Base-by-base conservation (phyloP, 805 yeast species). In the Candida tallmaniae region DNA sequence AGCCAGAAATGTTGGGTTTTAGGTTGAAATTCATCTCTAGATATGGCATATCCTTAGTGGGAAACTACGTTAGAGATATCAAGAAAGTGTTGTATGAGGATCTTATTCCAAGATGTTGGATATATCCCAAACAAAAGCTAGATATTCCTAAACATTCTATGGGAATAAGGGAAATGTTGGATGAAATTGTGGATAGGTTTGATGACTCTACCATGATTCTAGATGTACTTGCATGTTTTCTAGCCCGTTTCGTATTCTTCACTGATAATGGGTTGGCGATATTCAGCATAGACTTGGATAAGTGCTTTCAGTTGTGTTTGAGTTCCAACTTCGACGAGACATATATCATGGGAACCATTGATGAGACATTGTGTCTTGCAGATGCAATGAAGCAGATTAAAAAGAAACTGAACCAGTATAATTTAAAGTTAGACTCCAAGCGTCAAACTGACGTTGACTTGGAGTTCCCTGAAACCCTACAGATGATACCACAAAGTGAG, bases 81-180 rank as follows among this genome's bases (percentile, higher is more conserved):
- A 12, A 12, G 24, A 29, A 29, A 11, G 23, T 34, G 4, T 8
- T 4, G n/a, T 24, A 34, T 23, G 37, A 34, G 14, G 15, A 12
- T 5, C 23, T 29, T 14, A 16, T 34, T 15, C 37, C 37, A 6
- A 29, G 23, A 24, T 29, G 37, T 21, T 34, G 37, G 37, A 17
- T 29, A 19, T 34, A 32, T 21, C 6, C 6, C 4, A 10, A 10
- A 8, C 4, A 7, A 8, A 14, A 23, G 19, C 17, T 19, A 19
- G 23, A 24, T 11, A 15, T 27, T 7, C 37, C 32, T 11, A 10
- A 16, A 22, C 25, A 25, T 27, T 16, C 31, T 11, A 4, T 34
- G 6, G 12, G 8, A 3, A 23, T 34, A 5, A 4, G 12, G 13
- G 32, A 27, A 22, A 23, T 28, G 4, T 16, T 34, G 8, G 32